phyloP scores from a whole-genome alignment of 352 stramenopile genomes.

The Blastocystis sp. region DNA sequence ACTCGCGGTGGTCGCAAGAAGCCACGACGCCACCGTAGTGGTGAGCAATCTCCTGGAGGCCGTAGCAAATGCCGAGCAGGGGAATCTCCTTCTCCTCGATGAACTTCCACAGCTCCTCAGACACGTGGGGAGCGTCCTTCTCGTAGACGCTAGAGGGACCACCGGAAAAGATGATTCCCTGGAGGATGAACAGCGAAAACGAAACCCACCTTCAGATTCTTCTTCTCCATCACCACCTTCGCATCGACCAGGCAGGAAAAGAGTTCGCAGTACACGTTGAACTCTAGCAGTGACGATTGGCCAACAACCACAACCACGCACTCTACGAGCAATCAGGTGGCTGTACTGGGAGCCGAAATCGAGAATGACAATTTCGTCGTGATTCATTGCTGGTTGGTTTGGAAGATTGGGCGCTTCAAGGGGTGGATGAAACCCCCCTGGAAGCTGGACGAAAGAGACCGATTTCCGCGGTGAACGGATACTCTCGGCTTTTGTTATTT shows the following conservation, averaged over 20 bases:
- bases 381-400: constrained; percentile 73
- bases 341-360: constrained; percentile 99
- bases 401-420: too few species aligned
- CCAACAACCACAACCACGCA: constrained; percentile 78
- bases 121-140: constrained; percentile 87
- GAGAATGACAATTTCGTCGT: constrained; percentile 93
- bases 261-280: constrained; percentile 98
- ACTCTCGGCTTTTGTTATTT: too few species aligned
- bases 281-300: constrained; percentile 76
- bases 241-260: constrained; percentile 92
- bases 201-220: constrained; percentile 33
- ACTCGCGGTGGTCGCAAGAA: constrained; percentile 89
- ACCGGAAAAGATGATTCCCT: constrained; percentile 94
- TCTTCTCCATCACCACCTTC: constrained; percentile 79
- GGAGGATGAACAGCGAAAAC: constrained; percentile 78
- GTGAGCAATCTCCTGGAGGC: constrained; percentile 88
- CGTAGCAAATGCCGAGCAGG: constrained; percentile 96
- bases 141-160: constrained; percentile 94
- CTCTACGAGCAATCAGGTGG: constrained; percentile 94
- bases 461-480: too few species aligned
- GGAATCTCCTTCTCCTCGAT: constrained; percentile 91
- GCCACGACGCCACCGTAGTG: constrained; percentile 90
- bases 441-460: too few species aligned
- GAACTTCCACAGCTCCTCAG: constrained; percentile 88
- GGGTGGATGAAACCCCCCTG: too few species aligned